These are phyloP conservation scores for Eucalyptus sp. DNA, from an alignment of 345 rosid genomes.

Conservation along the genomic window DNA sequence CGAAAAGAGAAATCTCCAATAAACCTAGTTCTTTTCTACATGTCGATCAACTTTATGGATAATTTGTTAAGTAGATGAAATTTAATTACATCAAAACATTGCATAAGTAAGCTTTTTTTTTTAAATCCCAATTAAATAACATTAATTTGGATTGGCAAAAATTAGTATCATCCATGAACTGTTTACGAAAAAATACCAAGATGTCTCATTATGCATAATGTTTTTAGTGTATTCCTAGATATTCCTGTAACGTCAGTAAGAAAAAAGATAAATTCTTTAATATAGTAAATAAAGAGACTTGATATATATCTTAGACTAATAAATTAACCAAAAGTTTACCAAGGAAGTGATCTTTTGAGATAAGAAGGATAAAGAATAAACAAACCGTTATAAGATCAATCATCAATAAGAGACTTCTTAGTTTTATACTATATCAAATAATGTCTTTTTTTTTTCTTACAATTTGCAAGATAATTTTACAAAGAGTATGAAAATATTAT, in stretches of 20 bases:
- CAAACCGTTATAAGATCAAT: background rate
- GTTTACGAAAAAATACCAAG: background rate
- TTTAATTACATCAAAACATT: too few species aligned
- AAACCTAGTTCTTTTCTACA: background rate
- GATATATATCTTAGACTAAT: too few species aligned
- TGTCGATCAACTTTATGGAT: background rate
- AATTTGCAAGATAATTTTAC: background rate
- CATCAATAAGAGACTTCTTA: background rate
- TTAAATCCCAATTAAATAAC: background rate
- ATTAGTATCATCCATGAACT: background rate
- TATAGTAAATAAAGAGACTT: background rate
- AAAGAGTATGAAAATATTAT: background rate
- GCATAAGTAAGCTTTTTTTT: too few species aligned
- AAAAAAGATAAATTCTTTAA: too few species aligned
- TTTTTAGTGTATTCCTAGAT: too few species aligned
- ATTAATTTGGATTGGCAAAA: background rate
- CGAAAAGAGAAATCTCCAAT: background rate
- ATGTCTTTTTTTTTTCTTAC: background rate
- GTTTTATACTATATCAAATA: too few species aligned
- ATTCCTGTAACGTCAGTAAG: too few species aligned
- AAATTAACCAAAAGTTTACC: background rate
- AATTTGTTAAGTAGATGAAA: background rate
- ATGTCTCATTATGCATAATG: background rate
- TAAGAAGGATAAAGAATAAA: background rate
- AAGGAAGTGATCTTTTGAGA: background rate